Conservation (phyloP, 495 filamentous ascomycete species). For the Daldinia grandis region DNA sequence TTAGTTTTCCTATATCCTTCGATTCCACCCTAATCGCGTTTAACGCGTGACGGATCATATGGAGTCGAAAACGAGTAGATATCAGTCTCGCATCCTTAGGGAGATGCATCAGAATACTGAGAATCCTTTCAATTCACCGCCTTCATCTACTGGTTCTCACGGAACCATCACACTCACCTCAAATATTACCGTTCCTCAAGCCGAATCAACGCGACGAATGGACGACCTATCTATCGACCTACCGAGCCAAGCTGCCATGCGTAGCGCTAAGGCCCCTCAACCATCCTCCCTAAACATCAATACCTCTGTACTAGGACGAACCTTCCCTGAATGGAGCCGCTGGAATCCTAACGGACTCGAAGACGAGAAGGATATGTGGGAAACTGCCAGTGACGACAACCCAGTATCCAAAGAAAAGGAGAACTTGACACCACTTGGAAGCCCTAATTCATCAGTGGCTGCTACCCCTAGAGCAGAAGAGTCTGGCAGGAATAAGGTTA, state of each 20-base stretch:
- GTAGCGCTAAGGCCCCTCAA: constrained; percentile 22
- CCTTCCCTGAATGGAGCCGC: constrained; percentile 67
- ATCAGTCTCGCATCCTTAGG: constrained; percentile 50
- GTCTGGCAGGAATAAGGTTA: constrained; percentile 19
- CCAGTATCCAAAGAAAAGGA: constrained; percentile 46
- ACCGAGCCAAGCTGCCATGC: constrained; percentile 27
- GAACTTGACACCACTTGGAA: constrained; percentile 48
- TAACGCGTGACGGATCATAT: constrained; percentile 29
- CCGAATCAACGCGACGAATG: constrained; percentile 54
- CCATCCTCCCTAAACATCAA: constrained; percentile 53
- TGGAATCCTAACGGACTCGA: constrained; percentile 37
- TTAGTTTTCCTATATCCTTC: constrained; percentile 16
- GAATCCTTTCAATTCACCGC: constrained; percentile 60
- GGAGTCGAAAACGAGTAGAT: constrained; percentile 42
- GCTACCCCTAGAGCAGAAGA: constrained; percentile 30
- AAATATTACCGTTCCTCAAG: constrained; percentile 55
- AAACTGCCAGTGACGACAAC: constrained; percentile 28
- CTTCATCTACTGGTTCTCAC: constrained; percentile 61
- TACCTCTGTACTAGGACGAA: constrained; percentile 68
- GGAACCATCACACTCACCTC: constrained; percentile 61
- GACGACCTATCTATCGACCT: constrained; percentile 34
- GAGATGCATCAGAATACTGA: constrained; percentile 51
- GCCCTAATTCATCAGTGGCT: constrained; percentile 23
- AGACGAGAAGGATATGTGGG: constrained; percentile 34
- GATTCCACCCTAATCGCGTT: constrained; percentile 36